A percentile compares a stretch with the other conserved stretches of the same genome.
Evolutionary conservation across 768 basidiomycete genomes (phyloP).

Genomic region (Hortiboletus campestris): DNA sequence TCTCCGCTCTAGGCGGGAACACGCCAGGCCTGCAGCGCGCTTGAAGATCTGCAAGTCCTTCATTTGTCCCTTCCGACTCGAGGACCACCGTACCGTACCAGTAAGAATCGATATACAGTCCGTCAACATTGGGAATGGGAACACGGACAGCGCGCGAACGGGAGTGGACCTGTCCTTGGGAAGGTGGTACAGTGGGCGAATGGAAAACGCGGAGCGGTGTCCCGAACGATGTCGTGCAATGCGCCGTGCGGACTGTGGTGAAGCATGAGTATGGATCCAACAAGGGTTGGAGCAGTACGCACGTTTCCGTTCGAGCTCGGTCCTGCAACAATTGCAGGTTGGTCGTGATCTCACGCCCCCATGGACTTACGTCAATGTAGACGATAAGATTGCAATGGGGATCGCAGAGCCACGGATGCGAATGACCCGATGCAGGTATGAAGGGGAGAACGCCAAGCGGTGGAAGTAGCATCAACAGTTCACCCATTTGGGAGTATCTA

Average conservation of each 20-base stretch:
- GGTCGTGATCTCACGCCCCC: conserved; percentile 72
- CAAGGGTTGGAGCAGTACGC: conserved; percentile 29
- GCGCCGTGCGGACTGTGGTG: conserved; percentile 72
- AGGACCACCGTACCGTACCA: conserved; percentile 85
- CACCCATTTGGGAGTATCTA: conserved; percentile 71
- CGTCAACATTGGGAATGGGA: conserved; percentile 54
- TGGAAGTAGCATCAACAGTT: conserved; percentile 80
- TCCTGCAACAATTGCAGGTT: conserved; percentile 79
- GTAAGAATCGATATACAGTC: conserved; percentile 65
- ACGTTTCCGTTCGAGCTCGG: conserved; percentile 78
- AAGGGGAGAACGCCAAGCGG: conserved; percentile 78
- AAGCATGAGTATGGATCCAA: conserved; percentile 6
- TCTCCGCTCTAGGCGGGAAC: conserved; percentile 59
- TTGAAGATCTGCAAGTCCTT: conserved; percentile 76
- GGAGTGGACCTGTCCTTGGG: conserved; percentile 24
- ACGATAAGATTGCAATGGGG: conserved; percentile 58
- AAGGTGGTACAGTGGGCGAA: conserved; percentile 46
- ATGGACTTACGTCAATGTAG: conserved; percentile 73
- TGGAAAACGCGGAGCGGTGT: conserved; percentile 72
- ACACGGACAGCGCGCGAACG: conserved; percentile 32
- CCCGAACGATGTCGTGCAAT: conserved; percentile 80
- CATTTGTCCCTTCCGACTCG: conserved; percentile 86
- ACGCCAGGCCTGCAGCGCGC: conserved; percentile 65
- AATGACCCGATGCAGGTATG: conserved; percentile 86
- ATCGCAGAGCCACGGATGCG: conserved; percentile 44